These are phyloP conservation scores for Podospora bellae-mahoneyi DNA, from an alignment of 495 filamentous ascomycete species.

Conservation along the genomic window DNA sequence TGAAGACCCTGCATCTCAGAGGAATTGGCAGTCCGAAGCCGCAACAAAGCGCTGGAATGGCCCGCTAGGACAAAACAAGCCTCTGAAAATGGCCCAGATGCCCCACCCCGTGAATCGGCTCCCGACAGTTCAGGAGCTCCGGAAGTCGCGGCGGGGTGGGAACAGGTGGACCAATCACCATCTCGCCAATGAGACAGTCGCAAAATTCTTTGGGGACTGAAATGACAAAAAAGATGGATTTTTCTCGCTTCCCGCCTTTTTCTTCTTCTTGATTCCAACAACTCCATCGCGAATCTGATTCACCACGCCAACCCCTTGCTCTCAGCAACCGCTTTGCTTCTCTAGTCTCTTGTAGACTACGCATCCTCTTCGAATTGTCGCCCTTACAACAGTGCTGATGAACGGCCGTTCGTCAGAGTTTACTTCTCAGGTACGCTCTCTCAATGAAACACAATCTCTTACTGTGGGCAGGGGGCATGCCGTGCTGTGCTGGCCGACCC, in stretches of 20 bases:
- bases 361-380: slow-evolving; percentile 25
- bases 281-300: slow-evolving; percentile 2
- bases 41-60: slow-evolving; percentile 10
- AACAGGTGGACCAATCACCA: slow-evolving; percentile 14
- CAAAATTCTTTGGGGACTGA: slow-evolving; percentile 17
- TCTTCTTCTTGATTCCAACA: slow-evolving; percentile 5
- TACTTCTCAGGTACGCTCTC: slow-evolving; percentile 81
- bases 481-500: slow-evolving; percentile 6
- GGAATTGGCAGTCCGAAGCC: slow-evolving; percentile 14
- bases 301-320: slow-evolving; percentile 2
- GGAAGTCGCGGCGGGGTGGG: no score
- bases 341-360: slow-evolving; percentile 2
- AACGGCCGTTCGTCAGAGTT: slow-evolving; percentile 88
- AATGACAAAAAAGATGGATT: slow-evolving; percentile 12
- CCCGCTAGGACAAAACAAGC: not conserved
- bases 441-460: not conserved
- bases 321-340: slow-evolving; percentile 13
- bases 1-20: not conserved
- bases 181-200: slow-evolving; percentile 11
- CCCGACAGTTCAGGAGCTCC: not conserved
- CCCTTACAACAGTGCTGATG: slow-evolving; percentile 69
- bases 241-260: slow-evolving; percentile 14
- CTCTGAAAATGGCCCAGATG: slow-evolving; percentile 1
- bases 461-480: not conserved
- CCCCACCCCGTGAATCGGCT: slow-evolving; percentile 12